These are phyloP conservation scores for Penicillium sp. DNA, from an alignment of 2,329 filamentous ascomycete species.

Conservation along the genomic window DNA sequence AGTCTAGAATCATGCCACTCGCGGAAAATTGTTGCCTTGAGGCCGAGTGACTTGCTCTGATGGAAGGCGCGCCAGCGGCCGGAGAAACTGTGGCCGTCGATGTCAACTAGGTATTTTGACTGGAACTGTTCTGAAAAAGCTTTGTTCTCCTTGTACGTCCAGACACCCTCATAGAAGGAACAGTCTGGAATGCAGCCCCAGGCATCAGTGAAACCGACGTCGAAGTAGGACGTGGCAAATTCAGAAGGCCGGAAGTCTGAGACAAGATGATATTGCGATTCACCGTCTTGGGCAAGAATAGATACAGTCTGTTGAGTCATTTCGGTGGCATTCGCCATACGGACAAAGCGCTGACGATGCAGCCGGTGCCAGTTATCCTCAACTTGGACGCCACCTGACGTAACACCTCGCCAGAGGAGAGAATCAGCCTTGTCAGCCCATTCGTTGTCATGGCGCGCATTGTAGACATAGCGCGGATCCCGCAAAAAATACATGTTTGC, in stretches of 20 bases:
- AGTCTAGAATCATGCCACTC: constrained; percentile 55
- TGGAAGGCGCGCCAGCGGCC: constrained; percentile 47
- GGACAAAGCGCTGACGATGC: constrained; percentile 41
- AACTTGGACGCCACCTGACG: constrained; percentile 59
- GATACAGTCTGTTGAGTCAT: constrained; percentile 23
- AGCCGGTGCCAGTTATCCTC: constrained; percentile 37
- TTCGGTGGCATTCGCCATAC: constrained; percentile 35
- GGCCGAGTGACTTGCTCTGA: constrained; percentile 46
- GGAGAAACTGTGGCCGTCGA: constrained; percentile 43
- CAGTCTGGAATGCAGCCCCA: constrained; percentile 41
- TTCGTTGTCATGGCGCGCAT: constrained; percentile 52
- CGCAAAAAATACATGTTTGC: constrained; percentile 64
- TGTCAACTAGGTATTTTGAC: constrained; percentile 39
- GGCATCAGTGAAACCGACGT: constrained; percentile 37
- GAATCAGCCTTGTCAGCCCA: constrained; percentile 59
- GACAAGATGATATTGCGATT: constrained; percentile 6
- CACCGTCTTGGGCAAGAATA: constrained; percentile 29
- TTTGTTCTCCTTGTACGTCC: constrained; percentile 26
- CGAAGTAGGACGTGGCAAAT: constrained; percentile 37
- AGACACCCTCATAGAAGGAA: constrained; percentile 32
- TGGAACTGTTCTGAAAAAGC: constrained; percentile 36
- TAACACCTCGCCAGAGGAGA: constrained; percentile 64
- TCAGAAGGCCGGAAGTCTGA: constrained; percentile 12
- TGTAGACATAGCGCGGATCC: constrained; percentile 59
- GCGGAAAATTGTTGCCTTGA: constrained; percentile 55